Evolutionary conservation across 306 rosid genomes (phyloP).

Genomic region (barrel medic (Medicago truncatula)): DNA sequence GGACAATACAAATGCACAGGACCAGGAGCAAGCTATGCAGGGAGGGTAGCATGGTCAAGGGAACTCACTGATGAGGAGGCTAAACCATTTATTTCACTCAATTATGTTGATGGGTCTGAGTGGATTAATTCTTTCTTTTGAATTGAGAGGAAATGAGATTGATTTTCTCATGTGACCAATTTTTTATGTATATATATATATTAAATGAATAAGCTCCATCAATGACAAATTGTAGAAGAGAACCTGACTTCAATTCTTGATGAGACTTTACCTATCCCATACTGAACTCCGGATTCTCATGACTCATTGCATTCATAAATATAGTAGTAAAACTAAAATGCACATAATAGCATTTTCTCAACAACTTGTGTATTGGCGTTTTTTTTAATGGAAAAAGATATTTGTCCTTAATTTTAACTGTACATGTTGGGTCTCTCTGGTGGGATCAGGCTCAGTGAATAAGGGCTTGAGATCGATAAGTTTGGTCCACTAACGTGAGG

Average conservation of each 20-base stretch:
- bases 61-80: constrained; percentile 74
- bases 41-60: constrained; percentile 78
- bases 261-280: too few relatives aligned
- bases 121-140: constrained; percentile 46
- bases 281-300: too few relatives aligned
- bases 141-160: constrained; percentile 6
- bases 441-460: neutral
- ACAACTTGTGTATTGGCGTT: too few relatives aligned
- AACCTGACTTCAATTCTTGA: too few relatives aligned
- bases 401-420: neutral
- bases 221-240: too few relatives aligned
- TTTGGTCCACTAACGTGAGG: neutral
- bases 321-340: too few relatives aligned
- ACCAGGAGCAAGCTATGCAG: constrained; percentile 69
- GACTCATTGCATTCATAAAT: too few relatives aligned
- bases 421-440: neutral
- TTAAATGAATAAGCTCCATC: too few relatives aligned
- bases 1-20: constrained; percentile 82
- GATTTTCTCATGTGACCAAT: neutral
- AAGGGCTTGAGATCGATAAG: constrained; percentile 2
- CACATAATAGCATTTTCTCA: too few relatives aligned
- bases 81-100: constrained; percentile 68
- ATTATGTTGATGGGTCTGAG: constrained; percentile 61
- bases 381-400: too few relatives aligned
- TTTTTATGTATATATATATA: too few relatives aligned